phyloP scores from a whole-genome alignment of 2,329 filamentous ascomycete genomes.

The Didymella keratinophila region DNA sequence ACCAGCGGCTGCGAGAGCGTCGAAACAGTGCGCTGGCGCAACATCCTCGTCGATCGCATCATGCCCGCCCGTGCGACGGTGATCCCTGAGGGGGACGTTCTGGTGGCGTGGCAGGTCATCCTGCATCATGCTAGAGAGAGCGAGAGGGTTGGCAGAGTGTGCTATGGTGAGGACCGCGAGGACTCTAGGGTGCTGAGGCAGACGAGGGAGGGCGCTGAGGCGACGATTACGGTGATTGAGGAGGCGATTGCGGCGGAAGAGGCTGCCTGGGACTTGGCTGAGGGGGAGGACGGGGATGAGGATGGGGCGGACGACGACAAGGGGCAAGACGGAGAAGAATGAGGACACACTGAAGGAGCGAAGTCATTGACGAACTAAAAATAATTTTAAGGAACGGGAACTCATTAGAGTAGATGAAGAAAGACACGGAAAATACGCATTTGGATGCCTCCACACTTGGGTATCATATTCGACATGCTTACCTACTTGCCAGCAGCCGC shows the following conservation, averaged over 20 bases:
- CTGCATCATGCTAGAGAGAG: constrained; percentile 3
- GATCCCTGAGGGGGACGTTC: background rate
- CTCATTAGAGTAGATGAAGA: too few species aligned
- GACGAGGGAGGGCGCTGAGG: constrained; percentile 9
- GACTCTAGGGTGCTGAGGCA: constrained; percentile 5
- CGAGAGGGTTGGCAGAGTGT: constrained; percentile 7
- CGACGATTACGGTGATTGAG: background rate
- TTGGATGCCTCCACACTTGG: background rate
- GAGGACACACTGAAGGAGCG: too few species aligned
- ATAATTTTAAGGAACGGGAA: too few species aligned
- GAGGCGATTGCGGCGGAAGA: background rate
- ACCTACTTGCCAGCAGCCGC: background rate
- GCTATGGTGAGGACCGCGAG: constrained; percentile 17
- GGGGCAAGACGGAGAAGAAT: too few species aligned
- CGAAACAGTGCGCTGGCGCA: constrained; percentile 25
- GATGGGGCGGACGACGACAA: background rate
- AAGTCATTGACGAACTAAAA: too few species aligned
- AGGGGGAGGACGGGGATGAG: background rate
- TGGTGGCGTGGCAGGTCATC: constrained; percentile 2
- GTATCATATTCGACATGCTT: background rate
- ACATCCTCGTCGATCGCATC: constrained; percentile 21
- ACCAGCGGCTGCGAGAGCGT: constrained; percentile 8
- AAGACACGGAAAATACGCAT: too few species aligned
- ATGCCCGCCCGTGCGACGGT: constrained; percentile 12
- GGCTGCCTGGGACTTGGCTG: background rate